Conservation (phyloP, 345 rosid species). For the Syzygium grande region DNA sequence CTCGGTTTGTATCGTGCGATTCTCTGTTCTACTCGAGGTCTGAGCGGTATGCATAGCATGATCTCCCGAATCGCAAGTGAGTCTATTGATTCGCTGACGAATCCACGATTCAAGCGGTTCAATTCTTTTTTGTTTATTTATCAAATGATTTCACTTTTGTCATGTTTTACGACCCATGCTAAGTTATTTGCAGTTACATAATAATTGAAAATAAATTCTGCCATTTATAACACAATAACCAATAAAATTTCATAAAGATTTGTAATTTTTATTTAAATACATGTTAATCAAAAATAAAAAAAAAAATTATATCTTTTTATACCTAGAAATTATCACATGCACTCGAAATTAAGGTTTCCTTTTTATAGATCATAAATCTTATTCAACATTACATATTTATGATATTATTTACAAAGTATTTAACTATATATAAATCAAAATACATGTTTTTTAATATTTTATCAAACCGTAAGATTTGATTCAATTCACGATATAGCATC, state of each 20-base stretch:
- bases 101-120: neutral
- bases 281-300: neutral
- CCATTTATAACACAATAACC: neutral
- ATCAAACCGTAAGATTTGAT: neutral
- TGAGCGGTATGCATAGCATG: neutral
- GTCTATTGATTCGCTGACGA: neutral
- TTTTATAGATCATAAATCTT: neutral
- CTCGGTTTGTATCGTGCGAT: accelerated
- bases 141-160: neutral
- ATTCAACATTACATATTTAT: neutral
- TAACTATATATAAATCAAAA: neutral
- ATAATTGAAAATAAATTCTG: neutral
- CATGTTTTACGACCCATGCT: neutral
- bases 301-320: neutral
- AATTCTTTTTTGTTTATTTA: neutral
- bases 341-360: neutral
- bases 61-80: neutral
- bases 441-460: neutral
- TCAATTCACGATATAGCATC: neutral
- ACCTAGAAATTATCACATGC: neutral
- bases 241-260: neutral
- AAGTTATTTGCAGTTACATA: neutral
- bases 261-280: neutral
- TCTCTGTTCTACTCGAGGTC: neutral
- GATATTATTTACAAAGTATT: neutral